phyloP scores from a whole-genome alignment of 441 rosid species.

The Raphanus hybrid region DNA sequence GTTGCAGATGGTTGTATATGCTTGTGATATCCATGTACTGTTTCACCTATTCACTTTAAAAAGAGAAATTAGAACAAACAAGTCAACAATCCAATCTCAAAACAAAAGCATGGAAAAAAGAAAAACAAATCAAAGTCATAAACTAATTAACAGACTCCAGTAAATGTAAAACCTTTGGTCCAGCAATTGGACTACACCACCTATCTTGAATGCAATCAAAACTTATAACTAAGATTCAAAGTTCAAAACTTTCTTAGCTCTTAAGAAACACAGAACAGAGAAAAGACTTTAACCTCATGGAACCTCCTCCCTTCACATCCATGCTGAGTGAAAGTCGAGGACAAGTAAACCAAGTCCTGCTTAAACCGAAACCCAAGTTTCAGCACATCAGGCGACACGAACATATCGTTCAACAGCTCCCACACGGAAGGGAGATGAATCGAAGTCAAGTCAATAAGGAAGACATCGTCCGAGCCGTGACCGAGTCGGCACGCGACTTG shows the following conservation, averaged over 20 bases:
- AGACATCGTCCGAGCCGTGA: slow-evolving; percentile 48
- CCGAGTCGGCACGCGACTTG: slow-evolving; percentile 72
- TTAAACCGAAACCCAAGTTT: slow-evolving; percentile 84
- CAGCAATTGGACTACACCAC: neutral
- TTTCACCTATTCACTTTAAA: slow-evolving; percentile 62
- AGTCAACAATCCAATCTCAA: no score
- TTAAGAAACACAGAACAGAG: no score
- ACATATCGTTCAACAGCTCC: slow-evolving; percentile 61
- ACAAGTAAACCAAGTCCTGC: slow-evolving; percentile 83
- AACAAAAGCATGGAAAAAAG: neutral
- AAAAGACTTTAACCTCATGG: slow-evolving; percentile 50
- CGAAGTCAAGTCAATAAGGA: slow-evolving; percentile 67
- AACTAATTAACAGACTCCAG: no score
- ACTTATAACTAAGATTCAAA: neutral
- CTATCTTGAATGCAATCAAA: neutral
- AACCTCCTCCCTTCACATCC: slow-evolving; percentile 75
- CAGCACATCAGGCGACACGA: slow-evolving; percentile 76
- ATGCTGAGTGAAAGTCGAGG: slow-evolving; percentile 73
- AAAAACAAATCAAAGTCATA: neutral
- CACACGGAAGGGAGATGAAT: slow-evolving; percentile 61
- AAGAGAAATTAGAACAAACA: neutral
- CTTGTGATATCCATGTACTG: slow-evolving; percentile 74
- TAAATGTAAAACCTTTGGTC: neutral
- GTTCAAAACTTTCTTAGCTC: neutral
- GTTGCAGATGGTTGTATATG: slow-evolving; percentile 59